Conservation (phyloP, 164 flowering plant species). For the Aristolochia fimbriata region DNA sequence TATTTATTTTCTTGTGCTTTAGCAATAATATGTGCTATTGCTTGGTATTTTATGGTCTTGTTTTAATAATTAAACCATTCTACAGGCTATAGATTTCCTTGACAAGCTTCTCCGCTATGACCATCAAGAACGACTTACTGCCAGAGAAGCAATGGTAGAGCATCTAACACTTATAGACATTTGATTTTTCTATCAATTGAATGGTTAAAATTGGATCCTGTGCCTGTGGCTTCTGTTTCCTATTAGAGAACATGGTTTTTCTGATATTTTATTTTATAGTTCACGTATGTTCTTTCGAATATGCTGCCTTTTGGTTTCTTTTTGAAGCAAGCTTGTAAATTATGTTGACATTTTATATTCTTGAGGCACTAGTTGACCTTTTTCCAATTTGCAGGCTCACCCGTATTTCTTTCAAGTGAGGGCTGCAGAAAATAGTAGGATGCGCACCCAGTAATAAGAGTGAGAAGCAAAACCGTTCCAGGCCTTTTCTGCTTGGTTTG, state of each 20-base stretch:
- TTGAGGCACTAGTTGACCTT: neutral
- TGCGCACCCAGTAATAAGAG: slow-evolving; percentile 27
- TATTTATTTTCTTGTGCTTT: neutral
- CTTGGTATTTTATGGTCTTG: neutral
- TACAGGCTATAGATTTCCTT: slow-evolving; percentile 86
- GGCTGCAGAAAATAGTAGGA: slow-evolving; percentile 50
- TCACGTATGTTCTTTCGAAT: neutral
- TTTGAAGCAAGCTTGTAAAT: neutral
- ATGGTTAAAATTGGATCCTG: neutral
- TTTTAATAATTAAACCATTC: neutral
- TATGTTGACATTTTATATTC: neutral
- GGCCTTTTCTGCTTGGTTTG: too few species aligned
- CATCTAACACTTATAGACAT: neutral
- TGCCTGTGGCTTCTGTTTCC: neutral
- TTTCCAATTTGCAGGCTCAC: slow-evolving; percentile 34
- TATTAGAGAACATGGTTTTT: neutral
- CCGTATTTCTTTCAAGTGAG: slow-evolving; percentile 52
- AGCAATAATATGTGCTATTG: neutral
- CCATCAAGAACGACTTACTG: slow-evolving; percentile 83
- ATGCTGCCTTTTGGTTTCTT: neutral
- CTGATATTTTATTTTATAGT: neutral
- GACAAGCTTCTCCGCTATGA: slow-evolving; percentile 89
- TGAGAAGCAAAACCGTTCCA: neutral
- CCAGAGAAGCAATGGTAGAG: slow-evolving; percentile 80
- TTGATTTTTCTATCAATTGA: neutral